Base-by-base conservation (phyloP, 2,329 filamentous ascomycete genomes). In the Macroventuria anomochaeta region DNA sequence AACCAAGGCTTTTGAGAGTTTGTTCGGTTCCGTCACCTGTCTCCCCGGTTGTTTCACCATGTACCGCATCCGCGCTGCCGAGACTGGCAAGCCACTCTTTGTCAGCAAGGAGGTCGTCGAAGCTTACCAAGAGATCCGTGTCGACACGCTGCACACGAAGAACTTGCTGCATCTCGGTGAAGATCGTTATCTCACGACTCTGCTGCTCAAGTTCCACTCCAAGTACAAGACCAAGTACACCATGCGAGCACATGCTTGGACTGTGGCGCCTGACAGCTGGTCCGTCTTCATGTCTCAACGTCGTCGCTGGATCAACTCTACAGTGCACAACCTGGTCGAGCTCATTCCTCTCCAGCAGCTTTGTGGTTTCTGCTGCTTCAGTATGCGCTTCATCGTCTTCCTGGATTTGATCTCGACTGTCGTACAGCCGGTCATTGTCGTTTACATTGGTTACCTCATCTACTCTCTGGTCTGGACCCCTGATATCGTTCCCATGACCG, bases 331-430 rank as follows among this genome's bases (percentile, higher is more conserved):
- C 75, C 82, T 99, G 58, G 90, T 96, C 59, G 95, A 99, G 75
- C 88, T 99, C 58, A 93, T 97, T 59, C 93, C 93, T 5, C 82
- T 99, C 76, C 86, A 89, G 57, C 90, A 97, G 74, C 89, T 99
- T 43, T 99, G 95, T 76, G 95, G 95, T 78, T 99, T 99, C 88
- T 99, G 95, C 83, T 99, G 95, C 79, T 99, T 99, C 82, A 96
- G 90, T 77, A 99, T 99, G 95, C 89, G 95, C 68, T 99, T 99
- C 76, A 85, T 99, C 54, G 93, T 99, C 63, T 96, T 99, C 70
- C 76, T 99, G 64, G 95, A 99, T 76, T 80, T 99, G 65, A 81
- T 99, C 59, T 95, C 90, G 50, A 99, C 95, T 1, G 79, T 97
- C 50, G 88, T 97, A 41, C 92, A 96, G 72, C 95, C 95, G 2